Base-by-base conservation (phyloP, 1,284 basidiomycete genomes). In the Moesziomyces sp. region DNA sequence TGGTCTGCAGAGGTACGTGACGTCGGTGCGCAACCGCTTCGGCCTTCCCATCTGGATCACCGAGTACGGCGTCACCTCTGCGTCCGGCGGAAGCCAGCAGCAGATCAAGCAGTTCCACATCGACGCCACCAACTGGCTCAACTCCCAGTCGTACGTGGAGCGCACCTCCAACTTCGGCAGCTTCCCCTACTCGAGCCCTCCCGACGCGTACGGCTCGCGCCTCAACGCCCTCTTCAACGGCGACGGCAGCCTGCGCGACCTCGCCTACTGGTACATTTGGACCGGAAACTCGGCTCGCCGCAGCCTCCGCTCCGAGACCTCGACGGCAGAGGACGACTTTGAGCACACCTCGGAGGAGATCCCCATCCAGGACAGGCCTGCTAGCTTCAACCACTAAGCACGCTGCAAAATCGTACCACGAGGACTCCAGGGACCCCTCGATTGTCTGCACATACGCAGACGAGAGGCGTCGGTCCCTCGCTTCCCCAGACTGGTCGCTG, bases 61-160 rank as follows among this genome's bases (percentile, higher is more conserved):
- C 49, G 82, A 83, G 71, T 81, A 74, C 59, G 82, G 81, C 49
- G 66, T 83, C 45, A 83, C 80, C 46, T n/a, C 51, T 10, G 51
- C 60, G 14, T 76, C 74, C 18, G 65, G 73, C 43, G 73, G 75
- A 5, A 58, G 56, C 6, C 61, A 74, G 28, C 52, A 54, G 24
- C 59, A 82, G 35, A 62, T 82, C 28, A 74, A 68, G 48, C 23
- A 74, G n/a, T 83, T 81, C 72, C 67, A 76, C 51, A 50, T 61
- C 28, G 48, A 82, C n/a, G 74, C 76, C 16, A 76, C 74, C 35
- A 43, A 54, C 30, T 83, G 74, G 69, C 62, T 82, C 58, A 53
- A 64, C 52, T 48, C 50, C 18, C 62, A 67, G 42, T 38, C 49
- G 10, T 83, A 77, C 49, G 59, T 83, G 52, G 58, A 82, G 49